Evolutionary conservation across 225 moss, liverwort and hornwort genomes (phyloP), one percentile per base, ranked within the genome.

Genomic region (Bryum argenteum): DNA sequence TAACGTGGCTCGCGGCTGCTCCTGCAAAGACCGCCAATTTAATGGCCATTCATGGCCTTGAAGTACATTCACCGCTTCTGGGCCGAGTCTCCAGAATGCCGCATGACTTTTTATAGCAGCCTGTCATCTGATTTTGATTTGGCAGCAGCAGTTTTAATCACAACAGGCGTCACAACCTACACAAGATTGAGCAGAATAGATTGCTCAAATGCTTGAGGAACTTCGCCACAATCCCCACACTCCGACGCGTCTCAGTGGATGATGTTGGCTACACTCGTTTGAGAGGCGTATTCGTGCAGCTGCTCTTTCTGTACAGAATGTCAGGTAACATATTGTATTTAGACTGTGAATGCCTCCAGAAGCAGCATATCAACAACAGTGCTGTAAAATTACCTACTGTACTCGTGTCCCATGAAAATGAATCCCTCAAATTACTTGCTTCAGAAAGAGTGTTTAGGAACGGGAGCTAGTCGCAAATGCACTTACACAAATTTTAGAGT

Each of bases 291-390:
- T 28, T 23, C 7, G 26, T 54, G 8, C 14, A 73, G 33, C 54
- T 43, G 63, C 74, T 38, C 20, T 47, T 8, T 10, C n/a, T 47
- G 56, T 33, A 21, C 22, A 66, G 37, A 58, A 58, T 64, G 58
- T 57, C 44, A 45, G 22, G 47, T 58, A 66, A 66, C 22, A 38
- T 50, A 12, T 6, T 19, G 5, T 9, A 45, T 20, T 9, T 45
- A 13, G 18, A 67, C 60, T 18, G 20, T 2, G 5, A 38, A 20
- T 54, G 38, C 16, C 28, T 53, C 43, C 33, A 42, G 42, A 58
- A 5, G 37, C 19, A 11, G 16, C 1, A 37, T 22, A 39, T 11
- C 54, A 54, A 33, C 42, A 54, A 1, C 19, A 61, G 43, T 16
- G 33, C n/a, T 10, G 33, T 33, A 4, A 33, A 33, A 33, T 5